These are phyloP conservation scores for Scedosporium minutisporum DNA, from an alignment of 2,329 filamentous ascomycete species.

Conservation along the genomic window DNA sequence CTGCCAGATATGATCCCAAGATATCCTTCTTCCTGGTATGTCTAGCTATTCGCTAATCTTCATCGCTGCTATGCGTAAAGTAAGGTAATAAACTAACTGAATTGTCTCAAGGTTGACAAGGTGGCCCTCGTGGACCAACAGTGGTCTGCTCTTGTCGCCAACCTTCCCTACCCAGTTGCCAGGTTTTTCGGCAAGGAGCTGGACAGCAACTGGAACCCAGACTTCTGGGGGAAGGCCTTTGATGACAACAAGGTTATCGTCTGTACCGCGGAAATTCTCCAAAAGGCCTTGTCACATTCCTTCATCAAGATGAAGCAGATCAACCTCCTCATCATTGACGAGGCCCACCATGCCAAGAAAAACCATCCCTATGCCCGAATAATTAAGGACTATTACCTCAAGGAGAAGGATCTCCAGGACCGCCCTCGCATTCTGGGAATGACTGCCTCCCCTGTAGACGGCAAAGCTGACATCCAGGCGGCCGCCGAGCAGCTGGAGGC, in stretches of 20 bases:
- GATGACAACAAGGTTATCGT: constrained; percentile 72
- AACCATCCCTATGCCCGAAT: constrained; percentile 85
- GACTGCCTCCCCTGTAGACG: constrained; percentile 92
- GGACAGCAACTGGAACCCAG: constrained; percentile 26
- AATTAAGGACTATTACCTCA: constrained; percentile 74
- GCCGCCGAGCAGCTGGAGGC: constrained; percentile 67
- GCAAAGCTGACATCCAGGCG: constrained; percentile 60
- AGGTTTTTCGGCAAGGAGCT: constrained; percentile 65
- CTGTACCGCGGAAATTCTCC: constrained; percentile 81
- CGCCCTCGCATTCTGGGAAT: constrained; percentile 83
- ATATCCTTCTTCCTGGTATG: constrained; percentile 75
- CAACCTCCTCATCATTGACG: constrained; percentile 88
- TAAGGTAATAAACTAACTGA: background rate
- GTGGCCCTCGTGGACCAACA: constrained; percentile 89
- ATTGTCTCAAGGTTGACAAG: constrained; percentile 57
- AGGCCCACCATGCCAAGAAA: constrained; percentile 93
- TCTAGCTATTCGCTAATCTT: background rate
- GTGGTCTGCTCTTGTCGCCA: constrained; percentile 67
- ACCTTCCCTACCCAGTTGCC: constrained; percentile 66
- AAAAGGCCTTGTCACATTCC: constrained; percentile 66
- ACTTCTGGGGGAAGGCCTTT: constrained; percentile 43
- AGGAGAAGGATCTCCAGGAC: constrained; percentile 28
- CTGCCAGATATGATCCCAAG: constrained; percentile 46
- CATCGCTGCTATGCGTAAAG: too few species aligned
- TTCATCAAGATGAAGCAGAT: constrained; percentile 75